Evolutionary conservation across 1,284 basidiomycete species (phyloP).

Genomic region (Mrakiaceae sp.): DNA sequence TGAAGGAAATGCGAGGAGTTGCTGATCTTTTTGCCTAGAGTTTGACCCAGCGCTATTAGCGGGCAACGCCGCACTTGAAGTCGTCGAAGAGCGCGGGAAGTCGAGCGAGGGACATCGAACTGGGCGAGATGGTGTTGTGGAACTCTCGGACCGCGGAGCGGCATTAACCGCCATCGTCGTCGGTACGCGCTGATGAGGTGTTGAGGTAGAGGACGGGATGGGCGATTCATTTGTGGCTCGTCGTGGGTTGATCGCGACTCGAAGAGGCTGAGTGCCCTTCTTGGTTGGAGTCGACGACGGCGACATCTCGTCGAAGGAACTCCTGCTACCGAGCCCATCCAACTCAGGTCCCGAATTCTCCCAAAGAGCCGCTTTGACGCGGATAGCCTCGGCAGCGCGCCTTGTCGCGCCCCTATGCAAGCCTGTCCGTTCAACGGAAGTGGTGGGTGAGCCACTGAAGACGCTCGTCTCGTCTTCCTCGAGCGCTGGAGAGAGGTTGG

Average conservation of each 20-base stretch:
- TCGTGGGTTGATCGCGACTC: neutral
- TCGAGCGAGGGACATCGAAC: neutral
- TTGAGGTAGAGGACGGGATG: neutral
- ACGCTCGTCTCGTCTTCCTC: slow-evolving; percentile 14
- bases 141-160: no score
- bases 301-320: neutral
- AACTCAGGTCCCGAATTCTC: no score
- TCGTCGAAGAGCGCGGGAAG: neutral
- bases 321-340: no score
- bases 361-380: no score
- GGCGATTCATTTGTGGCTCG: neutral
- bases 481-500: slow-evolving; percentile 11
- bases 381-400: no score
- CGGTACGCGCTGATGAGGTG: neutral
- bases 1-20: neutral
- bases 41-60: no score
- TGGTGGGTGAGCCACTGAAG: neutral
- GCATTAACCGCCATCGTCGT: neutral
- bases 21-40: no score
- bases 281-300: neutral
- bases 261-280: neutral
- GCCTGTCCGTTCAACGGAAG: neutral
- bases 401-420: neutral
- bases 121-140: neutral
- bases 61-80: no score